phyloP scores from a whole-genome alignment of 2,329 filamentous ascomycete species.

The Sclerotinia minor region DNA sequence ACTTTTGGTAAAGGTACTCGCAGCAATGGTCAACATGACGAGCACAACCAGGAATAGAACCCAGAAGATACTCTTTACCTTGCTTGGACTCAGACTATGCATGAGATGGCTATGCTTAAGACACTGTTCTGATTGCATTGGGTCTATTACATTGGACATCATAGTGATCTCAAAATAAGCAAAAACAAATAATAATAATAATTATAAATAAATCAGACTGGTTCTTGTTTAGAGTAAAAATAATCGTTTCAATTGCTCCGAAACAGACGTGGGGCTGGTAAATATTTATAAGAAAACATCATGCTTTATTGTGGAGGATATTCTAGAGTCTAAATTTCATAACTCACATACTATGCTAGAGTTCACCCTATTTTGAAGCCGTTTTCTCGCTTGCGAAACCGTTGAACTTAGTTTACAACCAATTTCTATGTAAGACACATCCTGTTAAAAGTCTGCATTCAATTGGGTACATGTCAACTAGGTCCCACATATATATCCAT shows the following conservation, averaged over 20 bases:
- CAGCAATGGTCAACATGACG: slow-evolving; percentile 47
- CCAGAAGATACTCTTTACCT: slow-evolving; percentile 53
- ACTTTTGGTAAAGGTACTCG: slow-evolving; percentile 33
- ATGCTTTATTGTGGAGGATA: neutral
- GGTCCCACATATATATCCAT: neutral
- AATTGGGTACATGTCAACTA: neutral
- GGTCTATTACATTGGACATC: neutral
- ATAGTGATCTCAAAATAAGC: neutral
- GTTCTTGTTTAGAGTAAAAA: neutral
- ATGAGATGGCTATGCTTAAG: slow-evolving; percentile 47
- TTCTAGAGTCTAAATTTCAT: neutral
- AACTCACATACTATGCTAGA: neutral
- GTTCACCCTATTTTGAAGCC: neutral
- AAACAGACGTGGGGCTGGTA: neutral
- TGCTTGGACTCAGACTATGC: slow-evolving; percentile 46
- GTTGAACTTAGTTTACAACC: neutral
- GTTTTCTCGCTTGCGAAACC: slow-evolving; percentile 1
- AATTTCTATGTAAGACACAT: neutral
- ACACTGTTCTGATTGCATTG: slow-evolving; percentile 35
- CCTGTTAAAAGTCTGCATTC: neutral
- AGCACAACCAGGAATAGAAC: slow-evolving; percentile 48
- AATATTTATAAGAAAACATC: neutral
- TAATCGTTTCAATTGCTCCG: neutral
- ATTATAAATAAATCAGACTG: neutral
- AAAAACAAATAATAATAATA: neutral